Percentiles rank a stretch among this genome's conserved stretches.
Conservation (phyloP, 768 basidiomycete genomes). For the Mycena belliarum region DNA sequence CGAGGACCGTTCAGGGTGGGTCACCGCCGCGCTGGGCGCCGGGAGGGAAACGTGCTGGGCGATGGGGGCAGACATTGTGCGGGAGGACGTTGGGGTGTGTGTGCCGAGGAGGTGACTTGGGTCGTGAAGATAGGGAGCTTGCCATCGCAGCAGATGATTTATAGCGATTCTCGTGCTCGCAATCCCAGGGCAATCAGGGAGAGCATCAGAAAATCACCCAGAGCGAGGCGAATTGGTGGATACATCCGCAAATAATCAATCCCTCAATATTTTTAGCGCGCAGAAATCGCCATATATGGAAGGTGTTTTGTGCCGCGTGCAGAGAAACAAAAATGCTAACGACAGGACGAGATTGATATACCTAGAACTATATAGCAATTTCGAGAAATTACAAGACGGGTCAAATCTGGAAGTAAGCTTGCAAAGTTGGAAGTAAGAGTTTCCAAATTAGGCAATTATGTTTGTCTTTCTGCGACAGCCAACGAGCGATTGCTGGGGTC, state of each 20-base stretch:
- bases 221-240: background rate
- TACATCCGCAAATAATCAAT: background rate
- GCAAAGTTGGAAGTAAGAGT: too few relatives aligned
- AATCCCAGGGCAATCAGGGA: background rate
- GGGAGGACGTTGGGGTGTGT: background rate
- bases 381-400: too few relatives aligned
- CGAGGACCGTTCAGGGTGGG: constrained; percentile 6
- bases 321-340: too few relatives aligned
- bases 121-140: background rate
- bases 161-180: background rate
- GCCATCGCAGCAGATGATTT: background rate
- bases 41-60: background rate
- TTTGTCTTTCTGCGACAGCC: too few relatives aligned
- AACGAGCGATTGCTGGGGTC: too few relatives aligned
- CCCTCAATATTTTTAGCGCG: too few relatives aligned
- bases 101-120: background rate
- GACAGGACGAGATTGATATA: too few relatives aligned
- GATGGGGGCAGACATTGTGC: background rate
- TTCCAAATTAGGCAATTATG: too few relatives aligned
- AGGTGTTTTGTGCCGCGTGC: too few relatives aligned
- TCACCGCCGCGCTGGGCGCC: constrained; percentile 5
- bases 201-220: background rate
- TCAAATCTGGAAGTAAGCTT: too few relatives aligned
- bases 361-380: too few relatives aligned
- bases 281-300: too few relatives aligned